Evolutionary conservation across 2,329 filamentous ascomycete species (phyloP).

Genomic region (Diaporthe ilicicola): DNA sequence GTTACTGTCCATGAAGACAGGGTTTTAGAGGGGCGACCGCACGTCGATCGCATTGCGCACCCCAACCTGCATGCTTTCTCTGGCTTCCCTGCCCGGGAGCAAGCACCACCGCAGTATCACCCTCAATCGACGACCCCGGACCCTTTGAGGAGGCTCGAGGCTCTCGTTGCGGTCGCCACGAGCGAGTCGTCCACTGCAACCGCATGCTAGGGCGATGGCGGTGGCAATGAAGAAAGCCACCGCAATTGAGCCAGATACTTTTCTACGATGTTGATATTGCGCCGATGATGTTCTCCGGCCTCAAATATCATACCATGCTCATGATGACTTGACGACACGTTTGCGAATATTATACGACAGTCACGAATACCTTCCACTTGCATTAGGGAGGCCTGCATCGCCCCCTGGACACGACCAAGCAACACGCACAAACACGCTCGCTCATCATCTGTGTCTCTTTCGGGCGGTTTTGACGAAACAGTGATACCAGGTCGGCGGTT

Average conservation of each 20-base stretch:
- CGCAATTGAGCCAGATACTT: not conserved
- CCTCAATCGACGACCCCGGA: constrained; percentile 46
- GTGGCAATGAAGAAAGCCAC: too few species aligned
- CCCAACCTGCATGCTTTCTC: constrained; percentile 63
- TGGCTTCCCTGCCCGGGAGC: constrained; percentile 56
- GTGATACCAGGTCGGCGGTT: constrained; percentile 34
- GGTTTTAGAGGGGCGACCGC: constrained; percentile 48
- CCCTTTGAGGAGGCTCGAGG: constrained; percentile 66
- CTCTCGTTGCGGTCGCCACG: constrained; percentile 72
- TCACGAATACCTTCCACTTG: constrained; percentile 13
- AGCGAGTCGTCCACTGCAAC: constrained; percentile 53
- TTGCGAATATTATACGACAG: constrained; percentile 17
- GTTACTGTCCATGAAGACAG: constrained; percentile 47
- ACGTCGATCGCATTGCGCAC: constrained; percentile 65
- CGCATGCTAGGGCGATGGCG: constrained; percentile 33
- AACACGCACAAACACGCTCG: constrained; percentile 27
- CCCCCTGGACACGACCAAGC: constrained; percentile 9
- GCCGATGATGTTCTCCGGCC: not conserved
- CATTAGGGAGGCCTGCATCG: constrained; percentile 21
- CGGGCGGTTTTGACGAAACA: constrained; percentile 18
- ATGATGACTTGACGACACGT: constrained; percentile 30
- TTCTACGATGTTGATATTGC: constrained; percentile 16
- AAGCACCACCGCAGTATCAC: constrained; percentile 40
- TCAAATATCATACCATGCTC: constrained; percentile 9
- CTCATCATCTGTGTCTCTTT: constrained; percentile 16